Base-by-base conservation (phyloP, 768 basidiomycete species). In the Mycena indigotica region DNA sequence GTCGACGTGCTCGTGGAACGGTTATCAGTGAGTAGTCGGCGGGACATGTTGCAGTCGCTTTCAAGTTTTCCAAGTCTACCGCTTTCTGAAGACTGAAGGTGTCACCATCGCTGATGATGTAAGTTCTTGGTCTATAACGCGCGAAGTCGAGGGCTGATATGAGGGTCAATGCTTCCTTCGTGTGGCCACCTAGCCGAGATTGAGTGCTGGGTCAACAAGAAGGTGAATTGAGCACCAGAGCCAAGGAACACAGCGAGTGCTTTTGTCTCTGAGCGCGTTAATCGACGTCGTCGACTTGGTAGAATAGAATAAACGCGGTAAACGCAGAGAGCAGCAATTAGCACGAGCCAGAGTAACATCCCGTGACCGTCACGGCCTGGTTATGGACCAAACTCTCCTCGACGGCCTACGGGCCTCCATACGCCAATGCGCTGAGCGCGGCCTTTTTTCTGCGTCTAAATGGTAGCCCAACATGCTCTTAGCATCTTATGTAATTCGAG, bases 191-290 rank as follows among this genome's bases (percentile, higher is more conserved):
- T 98, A 68, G 46, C 52, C 61, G 52, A 62, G 55, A 39, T 59
- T 41, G 55, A 56, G 19, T 55, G 35, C 25, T 29, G 19, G 26
- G 30, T 50, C 16, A 38, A 48, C 53, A 52, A 57, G 57, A 49
- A 21, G 26, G 5, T 28, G 52, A 72, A 79, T 67, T 66, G 91
- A n/a, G n/a, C n/a, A n/a, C 95, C 95, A 70, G 96, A 98, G 56
- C 96, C 96, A 13, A 98, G 83, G 67, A 98, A 97, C 51, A 97
- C 84, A 3, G 91, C 94, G 16, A 97, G 73, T 32, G 60, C 61
- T 52, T 65, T 60, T 23, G 59, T 57, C 28, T 40, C 48, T 49
- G 57, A 15, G n/a, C 6, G 39, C n/a, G 24, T 28, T 1, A 55
- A 30, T 32, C 23, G 23, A 29, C 17, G 28, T 15, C 35, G 23